Conservation (phyloP, 164 flowering plant species). For the Tinospora cordifolia region DNA sequence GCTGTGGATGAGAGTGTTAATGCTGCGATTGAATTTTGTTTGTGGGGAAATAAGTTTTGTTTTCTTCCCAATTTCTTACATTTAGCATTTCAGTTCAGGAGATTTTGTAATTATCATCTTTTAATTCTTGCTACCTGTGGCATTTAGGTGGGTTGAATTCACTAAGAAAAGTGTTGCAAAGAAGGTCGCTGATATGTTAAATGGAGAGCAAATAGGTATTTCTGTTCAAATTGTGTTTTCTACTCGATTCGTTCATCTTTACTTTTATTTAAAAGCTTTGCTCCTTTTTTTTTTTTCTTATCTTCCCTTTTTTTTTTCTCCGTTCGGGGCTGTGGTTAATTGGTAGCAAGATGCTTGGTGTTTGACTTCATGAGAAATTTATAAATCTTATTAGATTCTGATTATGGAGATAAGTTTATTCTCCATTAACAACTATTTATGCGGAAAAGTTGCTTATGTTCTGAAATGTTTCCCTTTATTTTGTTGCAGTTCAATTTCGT, state of each 20-base stretch:
- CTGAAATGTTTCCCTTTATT: neutral
- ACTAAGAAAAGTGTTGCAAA: conserved; percentile 64
- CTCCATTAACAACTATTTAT: neutral
- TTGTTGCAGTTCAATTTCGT: neutral
- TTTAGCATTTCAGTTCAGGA: conserved; percentile 3
- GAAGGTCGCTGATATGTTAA: conserved; percentile 66
- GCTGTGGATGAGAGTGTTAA: too few species aligned
- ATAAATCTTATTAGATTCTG: neutral
- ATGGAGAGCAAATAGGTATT: conserved; percentile 85
- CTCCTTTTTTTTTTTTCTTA: neutral
- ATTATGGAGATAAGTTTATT: neutral
- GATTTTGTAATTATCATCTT: neutral
- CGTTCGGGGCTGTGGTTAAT: neutral
- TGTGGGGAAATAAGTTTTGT: neutral
- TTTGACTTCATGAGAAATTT: neutral
- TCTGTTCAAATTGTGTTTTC: neutral
- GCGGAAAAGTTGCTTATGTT: neutral
- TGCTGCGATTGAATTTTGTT: neutral
- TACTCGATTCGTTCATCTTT: neutral
- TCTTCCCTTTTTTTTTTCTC: too few species aligned
- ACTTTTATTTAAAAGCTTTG: neutral
- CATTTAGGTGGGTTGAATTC: conserved; percentile 89
- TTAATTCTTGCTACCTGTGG: conserved; percentile 1
- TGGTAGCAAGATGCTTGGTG: neutral
- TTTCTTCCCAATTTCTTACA: neutral